Evolutionary conservation across 257 asterid genomes (phyloP), one percentile per base, ranked within the genome.

Genomic region (Striga asiatica): DNA sequence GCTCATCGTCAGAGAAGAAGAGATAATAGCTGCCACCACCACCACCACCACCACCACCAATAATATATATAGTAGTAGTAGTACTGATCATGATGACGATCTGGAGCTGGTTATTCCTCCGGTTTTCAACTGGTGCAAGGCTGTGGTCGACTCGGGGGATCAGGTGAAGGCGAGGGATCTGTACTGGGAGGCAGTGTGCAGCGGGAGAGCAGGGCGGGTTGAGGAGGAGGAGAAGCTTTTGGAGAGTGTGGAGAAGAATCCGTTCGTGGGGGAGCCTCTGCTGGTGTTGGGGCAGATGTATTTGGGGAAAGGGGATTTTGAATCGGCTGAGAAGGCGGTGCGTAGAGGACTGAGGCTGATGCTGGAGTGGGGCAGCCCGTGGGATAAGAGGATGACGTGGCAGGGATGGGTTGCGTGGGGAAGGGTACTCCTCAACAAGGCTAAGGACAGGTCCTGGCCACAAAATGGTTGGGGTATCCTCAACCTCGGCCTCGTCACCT

Each of bases 301-400:
- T 54, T n/a, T 84, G 72, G 77, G 74, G 67, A 53, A 59, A 56
- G 85, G 87, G 57, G 27, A 64, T 57, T 86, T 70, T 35, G 85
- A 75, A 50, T 92, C 71, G 58, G 96, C 85, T 17, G 84, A 71
- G 76, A 66, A 3, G 57, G 89, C 71, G 50, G 89, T 77, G 37
- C 80, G 62, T 63, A 78, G 41, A 24, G 98, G 96, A 69, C 64
- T 89, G 79, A 75, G 76, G 18, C 21, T 80, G 68, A 25, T 89
- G 38, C 16, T 89, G 79, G 92, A 84, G 38, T 86, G 96, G 98
- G 98, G 93, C 13, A 78, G 89, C 38, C 81, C 98, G 28, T 86
- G 98, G 96, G 98, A 89, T 39, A 89, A 89, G 84, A 83, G 96
- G 65, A 86, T 81, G 81, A 62, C 93, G 14, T 89, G 95, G 94